These are phyloP conservation scores for Colletotrichum caudatum DNA, from an alignment of 2,329 filamentous ascomycete species.

Conservation along the genomic window DNA sequence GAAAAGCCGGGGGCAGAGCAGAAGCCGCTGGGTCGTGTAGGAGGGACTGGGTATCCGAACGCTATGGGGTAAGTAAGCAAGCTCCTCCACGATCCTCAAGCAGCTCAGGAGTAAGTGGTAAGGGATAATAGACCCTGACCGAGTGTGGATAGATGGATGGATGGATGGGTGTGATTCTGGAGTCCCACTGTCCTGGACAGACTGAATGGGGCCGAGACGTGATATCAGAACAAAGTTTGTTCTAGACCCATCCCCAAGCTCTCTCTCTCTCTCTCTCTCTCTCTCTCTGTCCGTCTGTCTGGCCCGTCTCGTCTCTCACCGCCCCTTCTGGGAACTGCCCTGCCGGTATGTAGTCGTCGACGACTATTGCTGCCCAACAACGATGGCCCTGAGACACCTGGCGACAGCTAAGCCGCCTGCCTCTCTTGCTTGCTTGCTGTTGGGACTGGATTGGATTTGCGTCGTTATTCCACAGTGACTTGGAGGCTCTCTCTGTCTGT, in stretches of 20 bases:
- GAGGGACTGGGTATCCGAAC: constrained; percentile 3
- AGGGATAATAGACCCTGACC: not conserved
- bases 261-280: no score
- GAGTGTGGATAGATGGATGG: no score
- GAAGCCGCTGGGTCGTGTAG: constrained; percentile 26
- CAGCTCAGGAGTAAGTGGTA: not conserved
- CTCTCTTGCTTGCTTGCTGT: not conserved
- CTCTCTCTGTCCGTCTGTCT: no score
- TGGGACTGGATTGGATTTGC: not conserved
- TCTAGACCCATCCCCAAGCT: not conserved
- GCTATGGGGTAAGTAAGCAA: not conserved
- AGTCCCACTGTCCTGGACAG: not conserved
- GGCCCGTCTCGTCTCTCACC: no score
- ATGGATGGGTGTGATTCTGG: no score
- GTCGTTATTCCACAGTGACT: not conserved
- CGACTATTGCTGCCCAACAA: constrained; percentile 15
- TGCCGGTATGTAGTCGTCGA: not conserved
- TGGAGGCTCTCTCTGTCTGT: constrained; percentile 15
- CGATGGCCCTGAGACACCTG: constrained; percentile 1
- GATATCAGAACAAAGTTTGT: constrained; percentile 33
- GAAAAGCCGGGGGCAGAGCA: constrained; percentile 3
- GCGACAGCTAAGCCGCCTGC: not conserved
- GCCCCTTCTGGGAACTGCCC: not conserved
- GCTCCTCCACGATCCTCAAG: not conserved
- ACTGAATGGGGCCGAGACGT: constrained; percentile 12